Evolutionary conservation across 176 grass and related monocot species (phyloP).

Genomic region (Oryza glaberrima): DNA sequence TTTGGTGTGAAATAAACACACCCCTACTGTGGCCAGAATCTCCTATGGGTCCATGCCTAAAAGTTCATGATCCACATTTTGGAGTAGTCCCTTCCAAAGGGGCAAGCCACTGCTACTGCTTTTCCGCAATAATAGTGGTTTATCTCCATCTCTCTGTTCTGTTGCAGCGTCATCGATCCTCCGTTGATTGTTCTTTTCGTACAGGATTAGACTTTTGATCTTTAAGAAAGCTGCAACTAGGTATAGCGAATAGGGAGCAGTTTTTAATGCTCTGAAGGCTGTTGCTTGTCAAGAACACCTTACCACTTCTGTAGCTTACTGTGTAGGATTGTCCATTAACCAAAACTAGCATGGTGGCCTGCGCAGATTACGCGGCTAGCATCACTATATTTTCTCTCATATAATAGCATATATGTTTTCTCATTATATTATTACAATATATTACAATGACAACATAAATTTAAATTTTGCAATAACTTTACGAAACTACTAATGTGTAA

Average conservation of each 20-base stretch:
- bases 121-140: not conserved
- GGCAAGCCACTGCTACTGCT: not conserved
- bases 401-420: too few relatives aligned
- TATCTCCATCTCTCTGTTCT: not conserved
- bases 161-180: not conserved
- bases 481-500: too few relatives aligned
- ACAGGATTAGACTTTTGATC: not conserved
- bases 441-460: too few relatives aligned
- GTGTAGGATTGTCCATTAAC: not conserved
- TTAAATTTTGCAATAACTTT: too few relatives aligned
- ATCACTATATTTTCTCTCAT: too few relatives aligned
- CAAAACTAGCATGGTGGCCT: too few relatives aligned
- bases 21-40: constrained; percentile 4
- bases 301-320: too few relatives aligned
- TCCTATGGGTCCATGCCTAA: not conserved
- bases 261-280: not conserved
- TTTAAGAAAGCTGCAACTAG: not conserved
- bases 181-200: not conserved
- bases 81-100: constrained; percentile 15
- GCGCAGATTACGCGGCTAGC: too few relatives aligned
- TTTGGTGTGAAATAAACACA: too few relatives aligned
- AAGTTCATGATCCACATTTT: constrained; percentile 21
- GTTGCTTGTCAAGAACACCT: not conserved
- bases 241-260: too few relatives aligned
- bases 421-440: too few relatives aligned